These are phyloP conservation scores for Massariosphaeria phaeospora DNA, from an alignment of 495 filamentous ascomycete genomes.

Conservation along the genomic window DNA sequence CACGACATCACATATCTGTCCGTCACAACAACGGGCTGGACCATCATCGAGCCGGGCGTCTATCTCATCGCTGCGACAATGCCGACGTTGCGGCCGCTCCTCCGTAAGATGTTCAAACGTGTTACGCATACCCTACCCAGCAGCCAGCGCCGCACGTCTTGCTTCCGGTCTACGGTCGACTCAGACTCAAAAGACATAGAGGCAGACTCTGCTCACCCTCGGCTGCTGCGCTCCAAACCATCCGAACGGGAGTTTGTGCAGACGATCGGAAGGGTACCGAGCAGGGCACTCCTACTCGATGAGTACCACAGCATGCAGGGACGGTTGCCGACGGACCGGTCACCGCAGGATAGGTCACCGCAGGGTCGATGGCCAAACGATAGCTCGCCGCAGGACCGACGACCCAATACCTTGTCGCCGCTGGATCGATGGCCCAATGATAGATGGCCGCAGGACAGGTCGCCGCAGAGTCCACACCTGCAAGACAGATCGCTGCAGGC, in stretches of 20 bases:
- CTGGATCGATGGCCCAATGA: too few species aligned
- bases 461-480: too few species aligned
- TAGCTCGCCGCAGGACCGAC: too few species aligned
- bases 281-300: slow-evolving; percentile 5
- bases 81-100: slow-evolving; percentile 14
- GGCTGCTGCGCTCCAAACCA: neutral
- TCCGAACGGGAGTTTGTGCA: neutral
- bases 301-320: slow-evolving; percentile 5
- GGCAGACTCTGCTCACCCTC: too few species aligned
- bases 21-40: slow-evolving; percentile 10
- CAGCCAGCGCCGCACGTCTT: neutral
- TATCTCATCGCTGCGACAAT: slow-evolving; percentile 22
- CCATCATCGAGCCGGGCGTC: slow-evolving; percentile 14
- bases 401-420: too few species aligned
- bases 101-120: neutral
- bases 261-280: slow-evolving; percentile 7
- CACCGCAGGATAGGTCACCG: too few species aligned
- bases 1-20: slow-evolving; percentile 11
- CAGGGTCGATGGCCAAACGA: too few species aligned
- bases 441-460: too few species aligned
- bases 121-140: neutral
- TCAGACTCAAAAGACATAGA: too few species aligned
- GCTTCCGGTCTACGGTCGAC: neutral
- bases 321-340: too few species aligned
- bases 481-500: too few species aligned